Conservation (phyloP, 2,329 filamentous ascomycete species). For the Sporothrix euskadiensis region DNA sequence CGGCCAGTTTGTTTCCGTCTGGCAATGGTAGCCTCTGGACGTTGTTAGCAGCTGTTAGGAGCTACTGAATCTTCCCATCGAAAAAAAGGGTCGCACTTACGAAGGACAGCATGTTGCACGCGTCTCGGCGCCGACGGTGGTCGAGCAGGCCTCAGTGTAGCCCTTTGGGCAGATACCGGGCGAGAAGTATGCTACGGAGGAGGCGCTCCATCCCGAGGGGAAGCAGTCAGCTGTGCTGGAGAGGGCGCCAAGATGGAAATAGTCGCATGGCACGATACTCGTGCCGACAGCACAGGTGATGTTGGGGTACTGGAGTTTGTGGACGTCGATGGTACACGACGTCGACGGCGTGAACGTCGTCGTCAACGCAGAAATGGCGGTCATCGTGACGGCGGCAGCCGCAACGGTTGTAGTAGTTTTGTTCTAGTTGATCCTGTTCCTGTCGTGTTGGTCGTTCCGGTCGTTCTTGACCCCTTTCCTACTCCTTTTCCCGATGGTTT, state of each 20-base stretch:
- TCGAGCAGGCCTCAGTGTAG: slow-evolving; percentile 23
- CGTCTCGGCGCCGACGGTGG: background rate
- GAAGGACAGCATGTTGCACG: slow-evolving; percentile 28
- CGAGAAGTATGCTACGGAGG: slow-evolving; percentile 21
- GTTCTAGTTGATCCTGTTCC: background rate
- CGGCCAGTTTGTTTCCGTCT: slow-evolving; percentile 10
- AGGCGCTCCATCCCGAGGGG: slow-evolving; percentile 19
- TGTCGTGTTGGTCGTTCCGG: background rate
- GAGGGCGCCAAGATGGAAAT: slow-evolving; percentile 22
- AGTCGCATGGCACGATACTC: slow-evolving; percentile 4
- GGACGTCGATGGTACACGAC: slow-evolving; percentile 24
- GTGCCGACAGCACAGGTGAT: background rate
- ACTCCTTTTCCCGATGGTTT: background rate
- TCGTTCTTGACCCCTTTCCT: background rate
- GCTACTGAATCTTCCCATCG: no score
- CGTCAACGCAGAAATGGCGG: slow-evolving; percentile 17
- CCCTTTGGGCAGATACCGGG: slow-evolving; percentile 28
- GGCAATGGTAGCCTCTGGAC: slow-evolving; percentile 20
- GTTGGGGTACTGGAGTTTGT: background rate
- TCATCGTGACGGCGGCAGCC: background rate
- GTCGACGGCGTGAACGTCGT: slow-evolving; percentile 26
- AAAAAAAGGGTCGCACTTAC: background rate
- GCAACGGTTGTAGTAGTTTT: background rate
- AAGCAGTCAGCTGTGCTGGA: slow-evolving; percentile 18
- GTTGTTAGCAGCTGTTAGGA: background rate